Conservation (phyloP, 2,329 filamentous ascomycete species). For the Alternaria infectoria region DNA sequence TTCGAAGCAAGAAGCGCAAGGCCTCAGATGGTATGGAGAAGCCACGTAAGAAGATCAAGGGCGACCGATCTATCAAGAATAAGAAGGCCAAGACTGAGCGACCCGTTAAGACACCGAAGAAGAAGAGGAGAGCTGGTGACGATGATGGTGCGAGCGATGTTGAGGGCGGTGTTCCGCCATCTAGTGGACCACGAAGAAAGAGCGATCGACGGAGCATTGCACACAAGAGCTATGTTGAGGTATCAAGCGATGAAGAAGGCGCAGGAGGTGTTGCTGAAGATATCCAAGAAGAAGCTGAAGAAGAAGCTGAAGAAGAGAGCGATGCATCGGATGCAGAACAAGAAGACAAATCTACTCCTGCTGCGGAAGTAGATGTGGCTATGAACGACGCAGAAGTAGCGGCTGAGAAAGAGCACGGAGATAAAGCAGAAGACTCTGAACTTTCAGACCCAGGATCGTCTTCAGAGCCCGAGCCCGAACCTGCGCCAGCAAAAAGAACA, state of each 20-base stretch:
- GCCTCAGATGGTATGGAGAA: conserved; percentile 37
- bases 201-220: conserved; percentile 45
- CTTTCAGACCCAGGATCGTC: conserved; percentile 21
- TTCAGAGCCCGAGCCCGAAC: conserved; percentile 22
- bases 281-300: conserved; percentile 21
- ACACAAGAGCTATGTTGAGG: conserved; percentile 54
- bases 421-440: conserved; percentile 18
- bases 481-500: conserved; percentile 21
- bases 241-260: conserved; percentile 52
- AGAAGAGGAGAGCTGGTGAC: conserved; percentile 37
- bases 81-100: conserved; percentile 37
- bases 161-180: conserved; percentile 32
- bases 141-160: conserved; percentile 45
- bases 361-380: conserved; percentile 37
- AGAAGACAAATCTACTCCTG: conserved; percentile 17
- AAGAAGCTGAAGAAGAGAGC: conserved; percentile 19
- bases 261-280: conserved; percentile 37
- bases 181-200: conserved; percentile 54
- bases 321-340: conserved; percentile 24
- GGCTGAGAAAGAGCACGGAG: conserved; percentile 12
- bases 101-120: conserved; percentile 48
- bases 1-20: conserved; percentile 66
- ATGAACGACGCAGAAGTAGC: conserved; percentile 30
- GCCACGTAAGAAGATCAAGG: conserved; percentile 44
- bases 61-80: conserved; percentile 40